Base-by-base conservation (phyloP, 208 protist species). In the Naegleria gruberi region DNA sequence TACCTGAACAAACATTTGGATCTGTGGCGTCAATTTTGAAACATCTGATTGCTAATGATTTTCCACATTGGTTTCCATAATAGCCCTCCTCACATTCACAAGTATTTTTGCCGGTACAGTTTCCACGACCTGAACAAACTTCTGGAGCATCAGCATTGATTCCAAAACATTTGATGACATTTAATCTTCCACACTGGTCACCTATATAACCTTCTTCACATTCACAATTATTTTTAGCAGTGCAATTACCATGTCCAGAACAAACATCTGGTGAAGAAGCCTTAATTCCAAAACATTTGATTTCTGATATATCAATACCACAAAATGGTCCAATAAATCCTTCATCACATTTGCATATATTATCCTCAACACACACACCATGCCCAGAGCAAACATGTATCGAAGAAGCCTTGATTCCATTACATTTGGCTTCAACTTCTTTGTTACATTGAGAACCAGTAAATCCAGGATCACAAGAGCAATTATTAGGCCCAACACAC, bases 401-500 rank as follows among this genome's bases (percentile, higher is more conserved):
- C 6, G 4, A 5, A 43, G n/a, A n/a, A n/a, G 77, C 6, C 40
- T 44, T n/a, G 6, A 3, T 44, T 83, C 77, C 77, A 83, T 43
- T 44, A 83, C 77, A 83, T 8, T n/a, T 83, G 7, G 37, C 10
- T 23, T 8, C 2, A 19, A 65, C 23, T 10, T 4, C 17, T 6
- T 74, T 74, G 17, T 74, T 23, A 74, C 57, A 74, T 30, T 5
- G n/a, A n/a, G n/a, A n/a, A n/a, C n/a, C n/a, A n/a, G n/a, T n/a
- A n/a, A n/a, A n/a, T 57, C 17, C 10, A 57, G 17, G 34, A 43
- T 83, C 4, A 83, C 77, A 83, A 44, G 77, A 83, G 43, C 77
- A 83, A 83, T 83, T 83, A 44, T 83, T 83, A 8, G 77, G 77
- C 23, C 34, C 40, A 44, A 83, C 23, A 83, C 77, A 83, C 41